Conservation (phyloP, 2,329 filamentous ascomycete genomes). For the Emergomyces pasteurianus region DNA sequence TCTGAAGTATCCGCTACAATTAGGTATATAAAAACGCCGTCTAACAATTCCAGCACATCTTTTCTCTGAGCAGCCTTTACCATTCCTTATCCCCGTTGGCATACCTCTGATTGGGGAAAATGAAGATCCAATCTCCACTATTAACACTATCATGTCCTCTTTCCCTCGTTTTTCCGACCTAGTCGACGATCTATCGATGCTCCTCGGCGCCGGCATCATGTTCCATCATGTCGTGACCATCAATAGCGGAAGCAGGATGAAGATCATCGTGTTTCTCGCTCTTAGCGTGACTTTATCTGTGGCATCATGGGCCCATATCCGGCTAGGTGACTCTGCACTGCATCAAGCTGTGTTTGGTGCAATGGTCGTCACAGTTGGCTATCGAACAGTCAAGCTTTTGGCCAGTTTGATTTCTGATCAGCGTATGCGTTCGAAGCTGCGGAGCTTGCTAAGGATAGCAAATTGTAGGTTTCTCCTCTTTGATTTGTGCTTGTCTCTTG, state of each 20-base stretch:
- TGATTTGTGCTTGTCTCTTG: not conserved
- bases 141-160: not conserved
- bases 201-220: slow-evolving; percentile 8
- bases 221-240: slow-evolving; percentile 10
- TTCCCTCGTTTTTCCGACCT: not conserved
- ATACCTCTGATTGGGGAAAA: not conserved
- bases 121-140: not conserved
- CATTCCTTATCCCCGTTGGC: not conserved
- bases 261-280: slow-evolving; percentile 2
- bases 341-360: slow-evolving; percentile 8
- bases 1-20: slow-evolving; percentile 13
- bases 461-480: slow-evolving; percentile 1
- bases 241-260: not conserved
- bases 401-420: slow-evolving; percentile 1
- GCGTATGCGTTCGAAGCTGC: slow-evolving; percentile 5
- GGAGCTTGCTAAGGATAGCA: not conserved
- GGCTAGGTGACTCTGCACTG: slow-evolving; percentile 5
- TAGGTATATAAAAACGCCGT: slow-evolving; percentile 5
- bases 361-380: slow-evolving; percentile 7
- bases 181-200: slow-evolving; percentile 10
- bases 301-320: slow-evolving; percentile 8
- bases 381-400: slow-evolving; percentile 4
- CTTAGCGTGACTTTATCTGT: slow-evolving; percentile 2
- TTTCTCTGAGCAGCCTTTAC: not conserved
- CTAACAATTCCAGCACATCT: not conserved